Evolutionary conservation across 2,329 filamentous ascomycete genomes (phyloP).

Genomic region (Phoma sp.): DNA sequence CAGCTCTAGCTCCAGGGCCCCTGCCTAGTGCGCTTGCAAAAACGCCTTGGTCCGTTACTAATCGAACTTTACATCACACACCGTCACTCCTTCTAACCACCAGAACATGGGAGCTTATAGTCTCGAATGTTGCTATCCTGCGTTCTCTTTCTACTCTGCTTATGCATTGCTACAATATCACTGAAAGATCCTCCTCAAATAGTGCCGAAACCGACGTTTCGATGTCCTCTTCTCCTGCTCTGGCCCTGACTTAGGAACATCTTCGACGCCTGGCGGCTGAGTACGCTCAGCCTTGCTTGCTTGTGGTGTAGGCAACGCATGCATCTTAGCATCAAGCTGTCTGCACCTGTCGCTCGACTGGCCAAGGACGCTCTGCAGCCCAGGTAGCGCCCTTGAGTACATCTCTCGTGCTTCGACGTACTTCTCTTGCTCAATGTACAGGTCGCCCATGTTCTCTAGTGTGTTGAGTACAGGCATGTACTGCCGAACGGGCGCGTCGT

Average conservation of each 20-base stretch:
- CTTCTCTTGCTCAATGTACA: slow-evolving; percentile 13
- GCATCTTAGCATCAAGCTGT: not conserved
- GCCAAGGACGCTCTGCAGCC: not conserved
- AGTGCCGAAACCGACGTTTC: not conserved
- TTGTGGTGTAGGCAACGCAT: not conserved
- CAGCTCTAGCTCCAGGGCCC: not conserved
- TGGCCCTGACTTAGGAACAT: not conserved
- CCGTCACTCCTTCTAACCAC: not conserved
- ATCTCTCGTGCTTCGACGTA: slow-evolving; percentile 8
- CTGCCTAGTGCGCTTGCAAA: not conserved
- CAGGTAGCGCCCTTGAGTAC: slow-evolving; percentile 15
- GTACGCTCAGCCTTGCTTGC: not conserved
- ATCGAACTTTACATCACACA: too few relatives aligned
- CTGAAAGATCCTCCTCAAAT: not conserved
- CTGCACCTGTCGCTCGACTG: not conserved
- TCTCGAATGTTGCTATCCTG: not conserved
- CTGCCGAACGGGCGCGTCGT: not conserved
- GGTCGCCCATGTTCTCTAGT: not conserved
- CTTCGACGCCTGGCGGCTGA: not conserved
- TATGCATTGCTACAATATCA: not conserved
- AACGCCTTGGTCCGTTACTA: not conserved
- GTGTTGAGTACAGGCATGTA: not conserved
- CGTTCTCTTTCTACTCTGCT: not conserved
- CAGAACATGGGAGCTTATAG: not conserved
- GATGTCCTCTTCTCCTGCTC: not conserved